Evolutionary conservation across 2,329 filamentous ascomycete genomes (phyloP).

Genomic region (Biscogniauxia sp.): DNA sequence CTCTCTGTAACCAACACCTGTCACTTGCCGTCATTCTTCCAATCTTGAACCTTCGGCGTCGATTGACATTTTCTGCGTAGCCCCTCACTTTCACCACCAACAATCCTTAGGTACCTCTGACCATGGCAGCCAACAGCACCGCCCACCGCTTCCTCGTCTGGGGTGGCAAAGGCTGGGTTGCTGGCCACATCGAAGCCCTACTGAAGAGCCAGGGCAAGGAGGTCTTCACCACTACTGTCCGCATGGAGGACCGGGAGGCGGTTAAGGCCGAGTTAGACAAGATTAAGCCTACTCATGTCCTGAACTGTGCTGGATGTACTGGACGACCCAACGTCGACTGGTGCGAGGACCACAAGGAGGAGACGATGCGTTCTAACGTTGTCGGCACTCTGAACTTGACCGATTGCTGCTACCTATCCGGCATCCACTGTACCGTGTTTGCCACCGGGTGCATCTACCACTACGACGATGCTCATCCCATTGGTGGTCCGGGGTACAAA

Average conservation of each 20-base stretch:
- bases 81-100: neutral
- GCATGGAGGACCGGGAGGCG: constrained; percentile 61
- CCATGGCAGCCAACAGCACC: constrained; percentile 31
- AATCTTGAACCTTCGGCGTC: too few relatives aligned
- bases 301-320: constrained; percentile 65
- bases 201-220: constrained; percentile 60
- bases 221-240: constrained; percentile 58
- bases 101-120: constrained; percentile 2
- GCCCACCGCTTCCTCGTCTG: constrained; percentile 57
- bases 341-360: constrained; percentile 68
- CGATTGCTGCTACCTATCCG: constrained; percentile 57
- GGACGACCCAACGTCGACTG: constrained; percentile 68
- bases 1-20: neutral
- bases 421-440: constrained; percentile 63
- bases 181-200: constrained; percentile 57
- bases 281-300: constrained; percentile 62
- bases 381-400: constrained; percentile 63
- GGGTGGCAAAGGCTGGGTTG: constrained; percentile 63
- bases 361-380: constrained; percentile 65
- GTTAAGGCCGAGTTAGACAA: constrained; percentile 56
- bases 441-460: constrained; percentile 68
- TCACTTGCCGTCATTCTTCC: neutral
- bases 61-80: neutral
- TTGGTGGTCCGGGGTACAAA: constrained; percentile 57
- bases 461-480: constrained; percentile 59